phyloP scores from a whole-genome alignment of 2,329 filamentous ascomycete genomes.

The Calonectria fujianensis region DNA sequence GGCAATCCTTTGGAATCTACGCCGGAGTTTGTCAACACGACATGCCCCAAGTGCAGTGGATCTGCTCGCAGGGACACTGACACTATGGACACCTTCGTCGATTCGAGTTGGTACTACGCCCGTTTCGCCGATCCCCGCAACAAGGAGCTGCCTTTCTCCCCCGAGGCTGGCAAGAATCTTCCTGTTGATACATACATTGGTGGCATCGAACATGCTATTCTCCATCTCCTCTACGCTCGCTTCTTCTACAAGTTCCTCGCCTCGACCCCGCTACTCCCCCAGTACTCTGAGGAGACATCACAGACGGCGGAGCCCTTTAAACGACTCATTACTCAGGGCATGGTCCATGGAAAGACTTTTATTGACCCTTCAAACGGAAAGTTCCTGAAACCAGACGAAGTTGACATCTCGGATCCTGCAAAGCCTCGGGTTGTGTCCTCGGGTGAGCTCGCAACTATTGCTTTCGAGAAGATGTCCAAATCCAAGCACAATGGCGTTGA shows the following conservation, averaged over 20 bases:
- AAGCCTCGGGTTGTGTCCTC: conserved; percentile 78
- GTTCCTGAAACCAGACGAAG: conserved; percentile 85
- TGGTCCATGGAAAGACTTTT: conserved; percentile 93
- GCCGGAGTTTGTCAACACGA: conserved; percentile 83
- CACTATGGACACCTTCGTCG: conserved; percentile 97
- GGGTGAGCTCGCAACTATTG: conserved; percentile 75
- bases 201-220: conserved; percentile 91
- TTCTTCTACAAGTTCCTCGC: conserved; percentile 93
- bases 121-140: conserved; percentile 86
- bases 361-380: conserved; percentile 83
- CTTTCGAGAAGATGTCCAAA: conserved; percentile 96
- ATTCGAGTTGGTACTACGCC: conserved; percentile 95
- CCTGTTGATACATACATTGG: conserved; percentile 93
- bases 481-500: conserved; percentile 95
- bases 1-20: conserved; percentile 87
- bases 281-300: conserved; percentile 57
- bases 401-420: conserved; percentile 76
- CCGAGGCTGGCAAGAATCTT: conserved; percentile 74
- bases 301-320: conserved; percentile 83
- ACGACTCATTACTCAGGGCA: conserved; percentile 89
- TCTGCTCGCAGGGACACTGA: conserved; percentile 89
- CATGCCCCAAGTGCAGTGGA: conserved; percentile 83
- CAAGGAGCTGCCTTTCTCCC: conserved; percentile 74
- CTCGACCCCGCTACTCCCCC: conserved; percentile 69
- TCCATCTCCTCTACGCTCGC: conserved; percentile 91